Evolutionary conservation across 176 grass and related monocot species (phyloP).

Genomic region (Hordeum marinum): DNA sequence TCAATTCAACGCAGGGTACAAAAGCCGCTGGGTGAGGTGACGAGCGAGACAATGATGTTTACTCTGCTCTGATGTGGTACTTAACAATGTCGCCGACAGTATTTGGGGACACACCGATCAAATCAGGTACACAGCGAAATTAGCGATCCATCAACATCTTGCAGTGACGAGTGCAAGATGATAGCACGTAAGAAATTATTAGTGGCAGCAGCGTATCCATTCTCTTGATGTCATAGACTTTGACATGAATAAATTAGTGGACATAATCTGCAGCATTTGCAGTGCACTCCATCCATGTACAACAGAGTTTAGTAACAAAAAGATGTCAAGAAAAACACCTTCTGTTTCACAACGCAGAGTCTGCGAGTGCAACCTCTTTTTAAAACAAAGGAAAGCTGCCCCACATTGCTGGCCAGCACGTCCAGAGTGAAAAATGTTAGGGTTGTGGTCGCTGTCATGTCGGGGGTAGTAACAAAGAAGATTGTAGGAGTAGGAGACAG

Average conservation of each 20-base stretch:
- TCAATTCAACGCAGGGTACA: not conserved
- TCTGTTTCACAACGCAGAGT: too few species aligned
- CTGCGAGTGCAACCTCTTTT: too few species aligned
- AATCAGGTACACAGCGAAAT: not conserved
- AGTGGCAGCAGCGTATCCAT: not conserved
- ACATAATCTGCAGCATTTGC: too few species aligned
- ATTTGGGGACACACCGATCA: not conserved
- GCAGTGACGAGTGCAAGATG: not conserved
- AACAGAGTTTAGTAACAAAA: too few species aligned
- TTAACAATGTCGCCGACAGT: not conserved
- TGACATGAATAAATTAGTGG: too few species aligned
- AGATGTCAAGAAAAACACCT: too few species aligned
- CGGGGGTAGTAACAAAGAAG: not conserved
- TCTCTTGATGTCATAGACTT: not conserved
- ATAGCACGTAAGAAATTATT: not conserved
- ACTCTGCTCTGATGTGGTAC: not conserved
- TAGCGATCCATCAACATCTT: not conserved
- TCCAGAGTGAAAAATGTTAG: not conserved
- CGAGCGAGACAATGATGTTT: conserved; percentile 5
- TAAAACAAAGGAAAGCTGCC: too few species aligned
- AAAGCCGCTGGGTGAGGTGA: not conserved
- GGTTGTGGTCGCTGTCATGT: not conserved
- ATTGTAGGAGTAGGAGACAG: not conserved
- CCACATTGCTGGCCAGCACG: too few species aligned
- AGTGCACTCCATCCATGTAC: too few species aligned